A percentile compares a stretch with the other conserved stretches of the same genome.
Conservation (phyloP, 1,284 basidiomycete species). For the Moesziomyces parantarcticus region DNA sequence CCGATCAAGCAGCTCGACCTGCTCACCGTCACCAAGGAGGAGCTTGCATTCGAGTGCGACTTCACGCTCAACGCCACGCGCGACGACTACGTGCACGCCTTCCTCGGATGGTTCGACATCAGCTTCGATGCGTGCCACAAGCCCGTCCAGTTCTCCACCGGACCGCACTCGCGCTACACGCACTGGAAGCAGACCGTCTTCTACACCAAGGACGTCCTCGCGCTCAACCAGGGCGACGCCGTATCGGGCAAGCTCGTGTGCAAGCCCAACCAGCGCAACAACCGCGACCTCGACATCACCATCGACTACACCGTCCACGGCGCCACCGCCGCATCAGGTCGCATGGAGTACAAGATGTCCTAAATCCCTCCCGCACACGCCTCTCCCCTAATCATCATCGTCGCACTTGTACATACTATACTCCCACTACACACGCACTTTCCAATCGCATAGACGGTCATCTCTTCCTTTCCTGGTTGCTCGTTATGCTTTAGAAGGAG, state of each 20-base stretch:
- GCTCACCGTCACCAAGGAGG: slow-evolving; percentile 91
- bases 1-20: slow-evolving; percentile 77
- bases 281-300: slow-evolving; percentile 65
- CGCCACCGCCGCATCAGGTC: slow-evolving; percentile 33
- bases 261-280: slow-evolving; percentile 63
- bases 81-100: slow-evolving; percentile 95
- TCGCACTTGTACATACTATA: background rate
- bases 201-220: slow-evolving; percentile 65
- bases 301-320: slow-evolving; percentile 61
- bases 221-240: slow-evolving; percentile 59
- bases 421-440: background rate
- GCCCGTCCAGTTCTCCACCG: slow-evolving; percentile 76
- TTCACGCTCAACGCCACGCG: slow-evolving; percentile 86
- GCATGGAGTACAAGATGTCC: slow-evolving; percentile 67
- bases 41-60: slow-evolving; percentile 84
- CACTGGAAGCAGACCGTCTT: slow-evolving; percentile 69
- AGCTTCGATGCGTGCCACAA: slow-evolving; percentile 96
- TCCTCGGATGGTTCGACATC: slow-evolving; percentile 99
- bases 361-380: slow-evolving; percentile 1
- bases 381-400: no score
- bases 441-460: slow-evolving; percentile 7
- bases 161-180: slow-evolving; percentile 66
- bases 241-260: slow-evolving; percentile 61
- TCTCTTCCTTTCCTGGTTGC: background rate
- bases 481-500: slow-evolving; percentile 17